A percentile compares a stretch with the other conserved stretches of the same genome.
Conservation (phyloP, 1,284 basidiomycete genomes). For the Lentinus polychrous region DNA sequence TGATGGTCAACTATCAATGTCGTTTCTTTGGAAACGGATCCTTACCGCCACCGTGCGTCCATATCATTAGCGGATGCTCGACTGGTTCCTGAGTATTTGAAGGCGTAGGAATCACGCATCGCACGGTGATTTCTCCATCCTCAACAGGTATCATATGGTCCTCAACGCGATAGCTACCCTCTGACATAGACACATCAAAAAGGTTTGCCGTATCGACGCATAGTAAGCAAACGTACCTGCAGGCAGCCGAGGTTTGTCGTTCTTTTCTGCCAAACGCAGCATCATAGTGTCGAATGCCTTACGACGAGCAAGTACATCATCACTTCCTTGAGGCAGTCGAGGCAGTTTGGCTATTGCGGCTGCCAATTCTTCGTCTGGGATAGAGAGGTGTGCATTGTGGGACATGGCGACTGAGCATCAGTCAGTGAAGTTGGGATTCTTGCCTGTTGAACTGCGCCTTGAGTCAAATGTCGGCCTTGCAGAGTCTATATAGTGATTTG, state of each 20-base stretch:
- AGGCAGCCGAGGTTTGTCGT: not conserved
- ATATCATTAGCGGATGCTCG: conserved; percentile 5
- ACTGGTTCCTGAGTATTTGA: not conserved
- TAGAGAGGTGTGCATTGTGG: not conserved
- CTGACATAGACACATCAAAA: not conserved
- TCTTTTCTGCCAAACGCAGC: not conserved
- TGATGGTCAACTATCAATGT: not conserved
- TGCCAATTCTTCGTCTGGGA: not conserved
- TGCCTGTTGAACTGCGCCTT: too few relatives aligned
- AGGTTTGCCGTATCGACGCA: too few relatives aligned
- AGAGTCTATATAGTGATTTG: too few relatives aligned
- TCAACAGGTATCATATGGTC: conserved; percentile 9
- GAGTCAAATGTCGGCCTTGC: too few relatives aligned
- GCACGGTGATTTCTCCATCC: conserved; percentile 6
- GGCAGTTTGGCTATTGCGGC: not conserved
- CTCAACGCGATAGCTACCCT: not conserved
- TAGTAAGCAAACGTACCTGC: too few relatives aligned
- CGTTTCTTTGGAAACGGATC: not conserved
- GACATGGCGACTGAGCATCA: not conserved
- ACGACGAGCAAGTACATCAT: not conserved
- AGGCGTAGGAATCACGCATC: conserved; percentile 4
- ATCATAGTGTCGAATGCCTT: not conserved
- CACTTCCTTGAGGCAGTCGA: not conserved
- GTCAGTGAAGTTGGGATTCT: too few relatives aligned
- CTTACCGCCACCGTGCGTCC: conserved; percentile 11